Evolutionary conservation across 257 asterid species (phyloP).

Genomic region (Gentiana straminea): DNA sequence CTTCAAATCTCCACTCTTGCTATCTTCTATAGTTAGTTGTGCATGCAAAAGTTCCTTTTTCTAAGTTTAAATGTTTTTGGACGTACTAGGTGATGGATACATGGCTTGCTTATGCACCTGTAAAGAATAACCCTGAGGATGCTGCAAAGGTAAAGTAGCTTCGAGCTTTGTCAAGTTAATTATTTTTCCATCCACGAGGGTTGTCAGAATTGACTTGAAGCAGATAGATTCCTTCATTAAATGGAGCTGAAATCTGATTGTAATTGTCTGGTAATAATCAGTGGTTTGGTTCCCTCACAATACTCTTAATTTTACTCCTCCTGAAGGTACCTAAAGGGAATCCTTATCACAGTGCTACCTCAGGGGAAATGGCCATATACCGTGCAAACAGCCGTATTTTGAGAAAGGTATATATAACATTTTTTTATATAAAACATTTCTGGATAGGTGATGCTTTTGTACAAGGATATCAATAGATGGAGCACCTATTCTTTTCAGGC

Average conservation of each 20-base stretch:
- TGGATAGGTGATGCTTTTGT: no score
- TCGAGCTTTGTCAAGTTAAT: background rate
- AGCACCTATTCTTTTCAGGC: constrained; percentile 36
- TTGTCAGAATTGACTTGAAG: no score
- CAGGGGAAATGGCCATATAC: constrained; percentile 97
- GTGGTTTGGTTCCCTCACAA: constrained; percentile 3
- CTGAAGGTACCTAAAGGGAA: constrained; percentile 87
- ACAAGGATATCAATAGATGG: constrained; percentile 1
- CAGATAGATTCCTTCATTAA: no score
- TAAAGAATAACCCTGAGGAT: constrained; percentile 97
- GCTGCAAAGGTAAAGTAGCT: constrained; percentile 77
- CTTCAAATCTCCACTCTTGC: background rate
- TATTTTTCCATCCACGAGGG: background rate
- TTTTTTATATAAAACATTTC: no score
- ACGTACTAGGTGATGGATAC: constrained; percentile 64
- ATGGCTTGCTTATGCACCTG: constrained; percentile 99
- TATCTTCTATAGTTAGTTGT: background rate
- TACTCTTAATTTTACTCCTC: constrained; percentile 10
- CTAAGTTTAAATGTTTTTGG: background rate
- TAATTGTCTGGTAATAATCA: no score
- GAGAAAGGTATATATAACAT: constrained; percentile 43
- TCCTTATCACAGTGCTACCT: constrained; percentile 98
- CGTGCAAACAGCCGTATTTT: constrained; percentile 79
- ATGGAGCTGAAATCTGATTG: no score
- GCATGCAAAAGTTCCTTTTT: background rate